These are phyloP conservation scores for Colletotrichum tamarilloi DNA, from an alignment of 2,329 filamentous ascomycete genomes.

Conservation along the genomic window DNA sequence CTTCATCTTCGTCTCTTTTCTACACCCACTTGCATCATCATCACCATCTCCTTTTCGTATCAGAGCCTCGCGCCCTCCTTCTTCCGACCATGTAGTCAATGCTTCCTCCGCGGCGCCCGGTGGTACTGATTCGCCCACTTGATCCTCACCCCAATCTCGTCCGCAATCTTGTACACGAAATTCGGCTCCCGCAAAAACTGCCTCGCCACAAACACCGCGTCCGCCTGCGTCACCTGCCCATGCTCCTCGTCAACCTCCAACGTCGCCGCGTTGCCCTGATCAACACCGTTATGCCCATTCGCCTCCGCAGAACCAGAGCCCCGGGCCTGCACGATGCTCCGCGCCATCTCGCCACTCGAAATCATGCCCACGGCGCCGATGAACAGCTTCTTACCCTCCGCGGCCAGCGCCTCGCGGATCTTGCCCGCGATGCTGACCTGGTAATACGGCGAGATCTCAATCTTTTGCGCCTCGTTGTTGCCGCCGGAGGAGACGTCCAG, in stretches of 20 bases:
- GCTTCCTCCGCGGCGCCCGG: conserved; percentile 47
- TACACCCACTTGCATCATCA: too few species aligned
- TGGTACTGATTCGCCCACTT: conserved; percentile 77
- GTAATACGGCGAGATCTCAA: conserved; percentile 72
- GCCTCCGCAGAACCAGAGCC: conserved; percentile 49
- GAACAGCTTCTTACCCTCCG: conserved; percentile 62
- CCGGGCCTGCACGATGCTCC: conserved; percentile 61
- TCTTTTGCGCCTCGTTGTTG: conserved; percentile 71
- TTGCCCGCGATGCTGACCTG: conserved; percentile 79
- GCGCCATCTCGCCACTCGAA: conserved; percentile 74
- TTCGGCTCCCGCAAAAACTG: conserved; percentile 87
- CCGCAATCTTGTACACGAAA: conserved; percentile 78
- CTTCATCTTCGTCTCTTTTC: background rate
- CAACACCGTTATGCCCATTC: conserved; percentile 44
- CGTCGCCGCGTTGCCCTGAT: conserved; percentile 28
- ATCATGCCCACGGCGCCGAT: conserved; percentile 83
- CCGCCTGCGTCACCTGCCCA: conserved; percentile 60
- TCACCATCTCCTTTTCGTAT: background rate
- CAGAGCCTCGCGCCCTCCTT: background rate
- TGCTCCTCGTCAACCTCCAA: conserved; percentile 54
- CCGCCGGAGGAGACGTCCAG: conserved; percentile 86
- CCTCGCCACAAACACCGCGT: conserved; percentile 79
- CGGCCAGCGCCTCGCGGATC: conserved; percentile 74
- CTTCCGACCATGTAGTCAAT: conserved; percentile 25
- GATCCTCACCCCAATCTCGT: conserved; percentile 77